These are phyloP conservation scores for Torulaspora quercuum DNA, from an alignment of 805 yeast species.

Conservation along the genomic window DNA sequence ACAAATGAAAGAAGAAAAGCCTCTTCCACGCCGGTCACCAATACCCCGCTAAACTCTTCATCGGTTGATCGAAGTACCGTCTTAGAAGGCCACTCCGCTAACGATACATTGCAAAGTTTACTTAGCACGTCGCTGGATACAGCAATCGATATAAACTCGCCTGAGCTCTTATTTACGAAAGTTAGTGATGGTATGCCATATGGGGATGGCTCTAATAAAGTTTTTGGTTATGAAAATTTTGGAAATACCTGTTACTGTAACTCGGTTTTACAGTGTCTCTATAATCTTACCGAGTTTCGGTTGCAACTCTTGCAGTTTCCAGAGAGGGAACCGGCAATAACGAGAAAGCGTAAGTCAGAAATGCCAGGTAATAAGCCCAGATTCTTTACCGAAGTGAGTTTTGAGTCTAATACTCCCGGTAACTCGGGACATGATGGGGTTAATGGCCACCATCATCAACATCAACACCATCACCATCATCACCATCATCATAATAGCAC, in stretches of 20 bases:
- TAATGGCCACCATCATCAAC: conserved; percentile 11
- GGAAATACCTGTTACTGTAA: conserved; percentile 95
- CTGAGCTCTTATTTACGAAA: conserved; percentile 11
- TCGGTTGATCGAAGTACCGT: conserved; percentile 2
- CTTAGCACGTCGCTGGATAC: conserved; percentile 15
- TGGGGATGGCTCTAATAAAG: conserved; percentile 67
- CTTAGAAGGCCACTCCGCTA: conserved; percentile 9
- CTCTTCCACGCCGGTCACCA: conserved; percentile 5
- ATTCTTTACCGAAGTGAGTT: conserved; percentile 31
- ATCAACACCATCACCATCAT: conserved; percentile 4
- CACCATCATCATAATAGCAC: conserved; percentile 1
- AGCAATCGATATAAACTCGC: conserved; percentile 10
- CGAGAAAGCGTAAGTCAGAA: conserved; percentile 40
- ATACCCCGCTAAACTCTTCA: conserved; percentile 5
- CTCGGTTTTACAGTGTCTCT: conserved; percentile 84
- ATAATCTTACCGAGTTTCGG: conserved; percentile 69
- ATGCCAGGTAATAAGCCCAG: conserved; percentile 42
- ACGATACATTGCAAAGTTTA: conserved; percentile 13
- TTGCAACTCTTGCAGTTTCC: conserved; percentile 51
- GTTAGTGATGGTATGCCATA: conserved; percentile 39
- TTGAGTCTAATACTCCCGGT: conserved; percentile 11
- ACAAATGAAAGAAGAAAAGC: conserved; percentile 7
- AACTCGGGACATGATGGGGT: conserved; percentile 6
- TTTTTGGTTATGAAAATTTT: conserved; percentile 79
- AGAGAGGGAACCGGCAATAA: conserved; percentile 28